These are phyloP conservation scores for Candida rishiriensis DNA, from an alignment of 805 yeast genomes.

Conservation along the genomic window DNA sequence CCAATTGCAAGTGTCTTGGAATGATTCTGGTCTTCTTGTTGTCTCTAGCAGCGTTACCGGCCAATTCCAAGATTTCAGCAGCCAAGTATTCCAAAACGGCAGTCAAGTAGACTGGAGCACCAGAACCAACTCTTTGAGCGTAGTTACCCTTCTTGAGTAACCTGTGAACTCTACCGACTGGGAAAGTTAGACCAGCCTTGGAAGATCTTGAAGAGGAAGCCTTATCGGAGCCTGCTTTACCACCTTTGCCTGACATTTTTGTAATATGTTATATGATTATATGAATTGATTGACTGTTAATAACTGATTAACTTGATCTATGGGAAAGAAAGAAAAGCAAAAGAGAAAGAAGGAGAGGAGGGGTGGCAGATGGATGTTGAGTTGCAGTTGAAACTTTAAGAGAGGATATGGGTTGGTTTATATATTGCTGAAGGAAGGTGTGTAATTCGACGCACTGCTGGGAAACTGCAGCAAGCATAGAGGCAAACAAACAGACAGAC, in stretches of 20 bases:
- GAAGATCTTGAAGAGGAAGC: conserved; percentile 97
- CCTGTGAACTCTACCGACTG: conserved; percentile 99
- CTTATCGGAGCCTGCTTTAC: conserved; percentile 94
- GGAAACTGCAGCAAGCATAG: too few species aligned
- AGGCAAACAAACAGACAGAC: too few species aligned
- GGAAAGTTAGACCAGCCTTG: conserved; percentile 98
- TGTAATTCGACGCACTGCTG: too few species aligned
- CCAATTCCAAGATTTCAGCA: conserved; percentile 96
- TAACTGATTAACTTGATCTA: conserved; percentile 2
- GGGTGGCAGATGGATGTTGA: too few species aligned
- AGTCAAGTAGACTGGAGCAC: conserved; percentile 97
- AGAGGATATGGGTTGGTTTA: too few species aligned
- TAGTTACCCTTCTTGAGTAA: conserved; percentile 94
- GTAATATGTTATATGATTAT: conserved; percentile 4
- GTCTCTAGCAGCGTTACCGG: conserved; percentile 99
- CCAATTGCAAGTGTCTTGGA: conserved; percentile 97
- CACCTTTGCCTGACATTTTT: conserved; percentile 68
- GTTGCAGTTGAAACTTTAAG: too few species aligned
- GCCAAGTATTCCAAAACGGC: conserved; percentile 96
- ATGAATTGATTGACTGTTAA: neutral
- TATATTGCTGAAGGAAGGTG: too few species aligned
- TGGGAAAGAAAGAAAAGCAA: conserved; percentile 1
- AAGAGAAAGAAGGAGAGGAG: too few species aligned
- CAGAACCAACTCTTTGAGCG: conserved; percentile 98
- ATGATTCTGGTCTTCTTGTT: conserved; percentile 97